Conservation (phyloP, 2,329 filamentous ascomycete species). For the Paecilomyces formosus region DNA sequence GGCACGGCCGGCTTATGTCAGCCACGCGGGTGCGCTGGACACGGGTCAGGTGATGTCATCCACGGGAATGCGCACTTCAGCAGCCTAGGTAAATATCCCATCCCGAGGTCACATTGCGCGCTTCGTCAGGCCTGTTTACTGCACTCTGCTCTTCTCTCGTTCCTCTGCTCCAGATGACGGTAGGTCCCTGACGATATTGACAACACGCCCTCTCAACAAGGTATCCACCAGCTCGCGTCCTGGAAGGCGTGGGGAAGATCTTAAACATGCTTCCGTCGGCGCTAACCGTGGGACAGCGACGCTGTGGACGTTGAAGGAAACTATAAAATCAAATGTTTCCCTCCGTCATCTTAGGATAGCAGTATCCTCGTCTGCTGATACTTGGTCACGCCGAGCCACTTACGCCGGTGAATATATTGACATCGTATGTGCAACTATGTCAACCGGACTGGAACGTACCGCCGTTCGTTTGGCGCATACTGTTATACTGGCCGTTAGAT, state of each 20-base stretch:
- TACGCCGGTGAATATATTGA: too few species aligned
- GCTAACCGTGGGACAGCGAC: neutral
- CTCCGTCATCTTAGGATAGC: neutral
- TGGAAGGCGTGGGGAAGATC: too few species aligned
- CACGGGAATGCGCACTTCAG: neutral
- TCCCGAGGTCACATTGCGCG: neutral
- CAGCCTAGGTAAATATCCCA: neutral
- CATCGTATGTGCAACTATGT: too few species aligned
- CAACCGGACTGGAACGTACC: too few species aligned
- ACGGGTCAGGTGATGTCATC: slow-evolving; percentile 27
- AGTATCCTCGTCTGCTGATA: neutral
- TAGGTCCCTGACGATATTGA: too few species aligned
- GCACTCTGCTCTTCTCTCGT: too few species aligned
- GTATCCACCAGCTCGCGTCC: too few species aligned
- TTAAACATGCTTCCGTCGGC: neutral
- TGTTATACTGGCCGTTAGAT: too few species aligned
- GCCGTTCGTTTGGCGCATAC: too few species aligned
- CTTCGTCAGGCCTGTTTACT: neutral
- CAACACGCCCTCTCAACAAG: neutral
- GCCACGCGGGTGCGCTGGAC: slow-evolving; percentile 4
- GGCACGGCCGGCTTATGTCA: neutral
- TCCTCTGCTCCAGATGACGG: too few species aligned
- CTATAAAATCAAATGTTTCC: neutral
- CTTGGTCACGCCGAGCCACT: neutral
- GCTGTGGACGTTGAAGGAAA: neutral